phyloP scores from a whole-genome alignment of 257 asterid species.

The Nicotiana obtusifolia region DNA sequence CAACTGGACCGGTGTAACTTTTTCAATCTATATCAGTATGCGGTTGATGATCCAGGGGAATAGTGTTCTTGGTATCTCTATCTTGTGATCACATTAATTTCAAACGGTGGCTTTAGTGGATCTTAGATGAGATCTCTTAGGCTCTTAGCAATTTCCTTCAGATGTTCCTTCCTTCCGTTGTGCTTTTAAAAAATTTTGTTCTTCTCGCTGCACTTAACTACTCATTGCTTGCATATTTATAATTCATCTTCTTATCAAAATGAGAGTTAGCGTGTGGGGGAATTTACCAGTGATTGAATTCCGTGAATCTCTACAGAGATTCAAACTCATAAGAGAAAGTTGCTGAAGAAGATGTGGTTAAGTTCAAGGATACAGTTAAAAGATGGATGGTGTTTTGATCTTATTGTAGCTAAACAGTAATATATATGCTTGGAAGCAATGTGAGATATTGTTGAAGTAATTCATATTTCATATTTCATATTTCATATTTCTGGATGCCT shows the following conservation, averaged over 20 bases:
- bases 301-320: background rate
- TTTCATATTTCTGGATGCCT: background rate
- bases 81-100: background rate
- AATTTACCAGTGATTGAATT: background rate
- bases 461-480: background rate
- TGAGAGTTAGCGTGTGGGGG: background rate
- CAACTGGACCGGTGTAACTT: background rate
- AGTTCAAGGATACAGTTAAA: background rate
- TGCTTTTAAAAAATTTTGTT: background rate
- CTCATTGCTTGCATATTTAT: background rate
- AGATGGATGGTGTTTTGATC: background rate
- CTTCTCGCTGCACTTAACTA: background rate
- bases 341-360: background rate
- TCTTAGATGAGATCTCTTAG: conserved; percentile 1
- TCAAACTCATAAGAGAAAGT: background rate
- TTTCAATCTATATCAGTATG: background rate
- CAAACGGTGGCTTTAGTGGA: background rate
- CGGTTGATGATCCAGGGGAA: background rate
- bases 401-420: background rate
- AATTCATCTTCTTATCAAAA: background rate
- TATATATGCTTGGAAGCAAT: background rate
- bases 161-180: conserved; percentile 1
- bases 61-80: conserved; percentile 1
- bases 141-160: background rate
- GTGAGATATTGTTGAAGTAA: background rate